Percentiles rank a stretch among this genome's conserved stretches.
Evolutionary conservation across 192 early-diverging fungal species (phyloP).

Genomic region (Haplosporangium gracile): DNA sequence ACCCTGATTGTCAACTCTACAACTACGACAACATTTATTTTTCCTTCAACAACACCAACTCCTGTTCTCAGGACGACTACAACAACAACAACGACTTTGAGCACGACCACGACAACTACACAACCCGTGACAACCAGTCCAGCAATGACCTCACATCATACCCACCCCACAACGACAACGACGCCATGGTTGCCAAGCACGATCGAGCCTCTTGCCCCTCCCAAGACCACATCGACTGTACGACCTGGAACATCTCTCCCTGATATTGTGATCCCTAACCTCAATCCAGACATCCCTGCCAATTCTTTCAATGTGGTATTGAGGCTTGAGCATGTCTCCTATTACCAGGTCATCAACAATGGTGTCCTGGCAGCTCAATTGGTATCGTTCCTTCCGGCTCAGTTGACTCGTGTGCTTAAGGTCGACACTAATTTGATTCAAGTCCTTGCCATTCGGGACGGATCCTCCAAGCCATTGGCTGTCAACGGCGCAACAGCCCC

Average conservation of each 20-base stretch:
- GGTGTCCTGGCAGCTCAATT: constrained; percentile 47
- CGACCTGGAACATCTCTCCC: constrained; percentile 46
- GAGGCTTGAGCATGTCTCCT: constrained; percentile 39
- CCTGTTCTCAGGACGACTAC: background rate
- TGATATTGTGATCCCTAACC: constrained; percentile 40
- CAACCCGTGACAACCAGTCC: background rate
- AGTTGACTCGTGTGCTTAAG: constrained; percentile 13
- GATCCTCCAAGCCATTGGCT: background rate
- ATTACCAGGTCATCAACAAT: constrained; percentile 52
- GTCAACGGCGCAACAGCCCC: background rate
- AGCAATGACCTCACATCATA: background rate
- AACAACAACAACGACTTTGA: background rate
- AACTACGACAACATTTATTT: background rate
- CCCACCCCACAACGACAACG: constrained; percentile 6
- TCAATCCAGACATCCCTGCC: constrained; percentile 28
- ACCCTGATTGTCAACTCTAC: background rate
- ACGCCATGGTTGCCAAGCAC: constrained; percentile 44
- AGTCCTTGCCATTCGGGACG: constrained; percentile 49
- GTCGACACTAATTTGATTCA: constrained; percentile 12
- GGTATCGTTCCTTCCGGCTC: constrained; percentile 40
- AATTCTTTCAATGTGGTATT: constrained; percentile 31
- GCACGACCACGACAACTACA: background rate
- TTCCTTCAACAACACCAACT: background rate
- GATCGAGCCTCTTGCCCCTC: constrained; percentile 32
- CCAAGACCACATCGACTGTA: constrained; percentile 7